Evolutionary conservation across 2,329 filamentous ascomycete species (phyloP).

Genomic region (Phialemonium atrogriseum): DNA sequence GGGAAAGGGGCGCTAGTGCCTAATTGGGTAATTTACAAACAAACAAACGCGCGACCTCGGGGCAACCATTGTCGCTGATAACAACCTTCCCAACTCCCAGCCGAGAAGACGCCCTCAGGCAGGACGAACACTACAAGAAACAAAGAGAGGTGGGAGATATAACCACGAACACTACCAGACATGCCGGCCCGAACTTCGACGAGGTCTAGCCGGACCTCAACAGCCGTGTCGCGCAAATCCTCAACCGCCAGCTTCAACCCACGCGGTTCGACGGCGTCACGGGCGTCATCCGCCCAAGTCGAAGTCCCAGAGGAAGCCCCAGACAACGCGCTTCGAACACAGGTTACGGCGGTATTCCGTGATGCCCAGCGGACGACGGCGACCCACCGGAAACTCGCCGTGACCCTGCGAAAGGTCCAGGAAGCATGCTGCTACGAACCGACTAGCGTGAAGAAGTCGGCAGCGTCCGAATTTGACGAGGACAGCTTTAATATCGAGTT

Average conservation of each 20-base stretch:
- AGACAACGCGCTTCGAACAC: slow-evolving; percentile 61
- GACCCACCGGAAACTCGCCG: slow-evolving; percentile 80
- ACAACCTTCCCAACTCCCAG: too few relatives aligned
- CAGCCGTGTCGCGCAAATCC: slow-evolving; percentile 29
- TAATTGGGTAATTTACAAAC: slow-evolving; percentile 3
- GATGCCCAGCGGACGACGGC: slow-evolving; percentile 86
- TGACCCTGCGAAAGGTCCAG: slow-evolving; percentile 83
- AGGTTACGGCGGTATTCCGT: slow-evolving; percentile 64
- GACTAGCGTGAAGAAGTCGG: slow-evolving; percentile 39
- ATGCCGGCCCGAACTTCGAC: slow-evolving; percentile 45
- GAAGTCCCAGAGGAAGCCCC: slow-evolving; percentile 65
- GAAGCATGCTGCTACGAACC: slow-evolving; percentile 70
- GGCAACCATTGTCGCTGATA: too few relatives aligned
- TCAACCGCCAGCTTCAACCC: slow-evolving; percentile 27
- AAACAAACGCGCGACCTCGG: slow-evolving; percentile 5
- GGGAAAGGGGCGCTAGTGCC: background rate
- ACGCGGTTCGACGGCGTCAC: slow-evolving; percentile 37
- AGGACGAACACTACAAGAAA: slow-evolving; percentile 10
- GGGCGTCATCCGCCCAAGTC: slow-evolving; percentile 32
- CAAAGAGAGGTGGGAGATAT: too few relatives aligned
- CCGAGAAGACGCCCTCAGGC: too few relatives aligned
- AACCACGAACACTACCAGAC: slow-evolving; percentile 4
- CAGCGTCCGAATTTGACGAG: slow-evolving; percentile 66
- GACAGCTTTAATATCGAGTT: slow-evolving; percentile 84
- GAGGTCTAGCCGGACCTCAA: slow-evolving; percentile 37